A percentile compares a stretch with the other conserved stretches of the same genome.
phyloP scores from a whole-genome alignment of 371 early-diverging fungal genomes.

The Syncephalis fuscata region DNA sequence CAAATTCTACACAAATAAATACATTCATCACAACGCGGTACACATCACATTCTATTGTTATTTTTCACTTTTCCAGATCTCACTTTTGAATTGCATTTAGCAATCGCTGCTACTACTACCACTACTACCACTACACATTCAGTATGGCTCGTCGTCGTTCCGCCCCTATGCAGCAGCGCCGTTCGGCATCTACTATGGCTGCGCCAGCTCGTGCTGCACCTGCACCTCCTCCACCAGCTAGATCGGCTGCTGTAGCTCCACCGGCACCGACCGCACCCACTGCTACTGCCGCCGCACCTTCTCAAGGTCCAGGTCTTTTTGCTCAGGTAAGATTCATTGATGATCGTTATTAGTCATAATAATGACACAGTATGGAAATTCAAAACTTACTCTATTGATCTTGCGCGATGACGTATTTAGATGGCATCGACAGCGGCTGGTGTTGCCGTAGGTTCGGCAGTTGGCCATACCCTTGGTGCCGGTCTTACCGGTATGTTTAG shows the following conservation, averaged over 20 bases:
- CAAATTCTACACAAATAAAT: too few species aligned
- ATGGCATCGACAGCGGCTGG: constrained; percentile 89
- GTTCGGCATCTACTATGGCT: constrained; percentile 8
- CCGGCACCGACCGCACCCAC: constrained; percentile 15
- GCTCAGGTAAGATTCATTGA: constrained; percentile 23
- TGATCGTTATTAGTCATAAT: too few species aligned
- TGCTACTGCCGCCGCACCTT: constrained; percentile 24
- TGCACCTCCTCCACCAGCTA: constrained; percentile 19
- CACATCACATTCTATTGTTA: too few species aligned
- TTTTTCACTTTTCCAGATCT: too few species aligned
- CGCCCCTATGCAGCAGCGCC: constrained; percentile 12
- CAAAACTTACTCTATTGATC: too few species aligned
- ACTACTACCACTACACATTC: too few species aligned
- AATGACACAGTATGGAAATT: too few species aligned
- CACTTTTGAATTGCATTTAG: too few species aligned
- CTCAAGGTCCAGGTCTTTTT: constrained; percentile 49
- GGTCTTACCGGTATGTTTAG: constrained; percentile 57
- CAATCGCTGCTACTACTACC: too few species aligned
- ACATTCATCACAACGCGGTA: too few species aligned
- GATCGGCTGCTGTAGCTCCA: constrained; percentile 7
- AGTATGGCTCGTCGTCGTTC: constrained; percentile 5
- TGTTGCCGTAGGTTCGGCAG: constrained; percentile 78
- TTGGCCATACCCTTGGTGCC: constrained; percentile 50
- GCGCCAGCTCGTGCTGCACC: constrained; percentile 12
- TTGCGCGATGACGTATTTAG: constrained; percentile 12